Evolutionary conservation across 192 early-diverging fungal species (phyloP).

Genomic region (Coemansia sp.): DNA sequence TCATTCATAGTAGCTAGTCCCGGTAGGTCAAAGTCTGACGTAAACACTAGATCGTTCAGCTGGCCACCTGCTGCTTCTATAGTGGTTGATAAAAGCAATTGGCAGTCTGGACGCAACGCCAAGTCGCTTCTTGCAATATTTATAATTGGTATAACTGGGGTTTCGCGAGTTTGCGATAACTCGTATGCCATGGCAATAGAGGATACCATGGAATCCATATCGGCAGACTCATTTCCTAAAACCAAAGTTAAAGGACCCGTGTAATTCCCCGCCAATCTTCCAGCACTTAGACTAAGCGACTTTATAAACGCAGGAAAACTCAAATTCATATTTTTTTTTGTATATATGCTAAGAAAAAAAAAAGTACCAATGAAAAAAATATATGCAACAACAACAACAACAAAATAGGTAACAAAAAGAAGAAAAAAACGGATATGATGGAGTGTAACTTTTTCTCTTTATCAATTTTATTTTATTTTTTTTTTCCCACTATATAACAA

Average conservation of each 20-base stretch:
- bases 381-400: too few species aligned
- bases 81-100: constrained; percentile 6
- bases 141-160: constrained; percentile 33
- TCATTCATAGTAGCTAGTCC: background rate
- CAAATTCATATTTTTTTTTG: constrained; percentile 2
- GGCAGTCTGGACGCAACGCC: constrained; percentile 36
- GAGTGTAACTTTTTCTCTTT: too few species aligned
- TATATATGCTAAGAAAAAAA: background rate
- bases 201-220: constrained; percentile 50
- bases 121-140: constrained; percentile 33
- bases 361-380: too few species aligned
- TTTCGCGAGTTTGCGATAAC: constrained; percentile 4
- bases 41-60: constrained; percentile 25
- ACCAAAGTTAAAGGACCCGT: constrained; percentile 27
- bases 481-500: too few species aligned
- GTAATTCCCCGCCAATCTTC: too few species aligned
- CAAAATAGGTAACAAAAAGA: too few species aligned
- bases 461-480: too few species aligned
- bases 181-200: constrained; percentile 40
- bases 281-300: constrained; percentile 17
- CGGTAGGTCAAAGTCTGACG: constrained; percentile 27
- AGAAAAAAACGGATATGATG: too few species aligned
- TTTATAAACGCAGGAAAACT: constrained; percentile 24
- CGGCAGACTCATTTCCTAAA: constrained; percentile 50
- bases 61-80: constrained; percentile 7